Evolutionary conservation across 108 stramenopile species (phyloP), one percentile per base, ranked within the genome.

Genomic region (Discostella pseudostelligera): DNA sequence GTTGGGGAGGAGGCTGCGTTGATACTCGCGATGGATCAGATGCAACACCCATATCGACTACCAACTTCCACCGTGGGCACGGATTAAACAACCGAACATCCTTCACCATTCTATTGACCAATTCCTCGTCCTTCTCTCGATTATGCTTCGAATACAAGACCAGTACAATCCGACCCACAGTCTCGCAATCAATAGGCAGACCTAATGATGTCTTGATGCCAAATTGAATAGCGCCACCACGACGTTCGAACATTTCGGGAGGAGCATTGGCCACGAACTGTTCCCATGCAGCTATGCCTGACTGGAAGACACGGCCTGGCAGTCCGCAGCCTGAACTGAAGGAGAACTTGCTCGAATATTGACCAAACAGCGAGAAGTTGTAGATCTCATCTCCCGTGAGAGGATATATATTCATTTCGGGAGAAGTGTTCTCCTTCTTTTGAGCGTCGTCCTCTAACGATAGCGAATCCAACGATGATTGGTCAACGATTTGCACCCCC

Each of bases 341-440:
- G 25, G 89, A 91, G 62, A 94, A 94, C 55, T 91, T 91, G 44
- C 83, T 73, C 32, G 88, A 89, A 72, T 94, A 91, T n/a, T 89
- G 87, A 36, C 90, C 93, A 67, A 87, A 94, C 0, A 88, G 69
- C 21, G 65, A 62, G 20, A 94, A 74, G 53, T 90, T 80, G 49
- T 89, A 89, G 32, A 62, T 71, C 29, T 89, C 85, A 32, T 91
- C 84, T 0, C 70, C 29, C 12, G 84, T 43, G 20, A 88, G 39
- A 16, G 65, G 59, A 3, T 43, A 51, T 8, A 28, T 26, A 10
- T 62, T 50, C 20, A 20, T 35, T 46, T 16, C 35, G 26, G 49
- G 39, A 21, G 44, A n/a, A 28, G 25, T 19, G 13, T 54, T 56
- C 35, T 47, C 42, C 39, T 24, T 70, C 69, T 4, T 21, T 24